phyloP scores from a whole-genome alignment of 345 rosid genomes.

The Salix arbutifolia region DNA sequence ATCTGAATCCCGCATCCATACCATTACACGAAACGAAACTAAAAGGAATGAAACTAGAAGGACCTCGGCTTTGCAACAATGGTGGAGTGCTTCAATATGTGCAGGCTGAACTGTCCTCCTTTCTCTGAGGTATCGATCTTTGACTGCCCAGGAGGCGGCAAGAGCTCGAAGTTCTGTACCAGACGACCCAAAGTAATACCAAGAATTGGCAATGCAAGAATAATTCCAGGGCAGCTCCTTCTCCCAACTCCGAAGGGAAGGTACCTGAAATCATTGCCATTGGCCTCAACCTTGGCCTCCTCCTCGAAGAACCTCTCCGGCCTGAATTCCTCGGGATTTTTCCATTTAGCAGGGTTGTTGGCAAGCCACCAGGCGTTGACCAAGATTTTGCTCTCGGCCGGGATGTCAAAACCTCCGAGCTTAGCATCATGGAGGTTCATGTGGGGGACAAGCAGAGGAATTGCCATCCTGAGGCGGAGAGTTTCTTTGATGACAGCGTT shows the following conservation, averaged over 20 bases:
- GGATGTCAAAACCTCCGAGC: conserved; percentile 77
- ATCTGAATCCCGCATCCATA: not conserved
- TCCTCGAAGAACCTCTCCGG: conserved; percentile 97
- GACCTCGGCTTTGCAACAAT: conserved; percentile 83
- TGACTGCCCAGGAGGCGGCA: conserved; percentile 85
- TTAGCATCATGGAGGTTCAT: conserved; percentile 96
- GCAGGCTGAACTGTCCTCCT: conserved; percentile 97
- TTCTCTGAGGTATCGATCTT: conserved; percentile 80
- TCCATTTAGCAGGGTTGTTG: conserved; percentile 85
- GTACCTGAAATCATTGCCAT: conserved; percentile 85
- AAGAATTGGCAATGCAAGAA: conserved; percentile 86
- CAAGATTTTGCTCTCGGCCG: conserved; percentile 92
- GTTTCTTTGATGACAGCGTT: conserved; percentile 95
- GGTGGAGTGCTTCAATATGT: conserved; percentile 85
- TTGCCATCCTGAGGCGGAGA: conserved; percentile 85
- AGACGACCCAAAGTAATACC: conserved; percentile 83
- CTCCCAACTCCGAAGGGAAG: conserved; percentile 98
- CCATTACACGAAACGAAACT: not conserved
- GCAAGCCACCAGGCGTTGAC: conserved; percentile 99
- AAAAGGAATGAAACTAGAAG: not conserved
- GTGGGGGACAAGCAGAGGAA: conserved; percentile 96
- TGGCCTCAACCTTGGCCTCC: conserved; percentile 89
- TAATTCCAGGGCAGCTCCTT: conserved; percentile 97
- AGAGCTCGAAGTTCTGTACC: conserved; percentile 93
- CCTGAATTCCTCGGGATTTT: conserved; percentile 82